phyloP scores from a whole-genome alignment of 2,329 filamentous ascomycete species.

The Epichloe scottii region DNA sequence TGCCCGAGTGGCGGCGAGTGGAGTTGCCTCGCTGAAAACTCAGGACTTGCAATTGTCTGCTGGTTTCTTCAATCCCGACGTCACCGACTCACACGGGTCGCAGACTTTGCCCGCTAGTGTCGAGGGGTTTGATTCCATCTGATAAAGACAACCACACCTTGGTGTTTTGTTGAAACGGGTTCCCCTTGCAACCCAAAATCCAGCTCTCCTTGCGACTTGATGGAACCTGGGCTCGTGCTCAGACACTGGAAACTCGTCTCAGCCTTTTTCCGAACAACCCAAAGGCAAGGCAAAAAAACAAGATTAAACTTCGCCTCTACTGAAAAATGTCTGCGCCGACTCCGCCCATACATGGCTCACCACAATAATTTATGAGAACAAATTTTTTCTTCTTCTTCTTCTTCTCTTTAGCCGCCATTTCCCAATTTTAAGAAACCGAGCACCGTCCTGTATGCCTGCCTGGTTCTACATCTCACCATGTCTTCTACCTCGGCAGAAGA shows the following conservation, averaged over 20 bases:
- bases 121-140: not conserved
- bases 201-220: not conserved
- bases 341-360: not conserved
- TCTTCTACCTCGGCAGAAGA: slow-evolving; percentile 5
- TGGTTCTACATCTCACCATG: slow-evolving; percentile 3
- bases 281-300: not conserved
- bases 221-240: not conserved
- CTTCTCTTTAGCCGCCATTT: not conserved
- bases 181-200: not conserved
- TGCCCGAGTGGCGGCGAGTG: not conserved
- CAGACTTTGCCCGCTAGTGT: not conserved
- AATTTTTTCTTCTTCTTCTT: no score
- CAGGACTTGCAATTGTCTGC: not conserved
- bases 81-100: not conserved
- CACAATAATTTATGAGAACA: not conserved
- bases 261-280: not conserved
- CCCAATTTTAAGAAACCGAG: not conserved
- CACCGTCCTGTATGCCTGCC: slow-evolving; percentile 2
- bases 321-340: slow-evolving; percentile 3
- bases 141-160: not conserved
- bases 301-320: not conserved
- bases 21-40: not conserved
- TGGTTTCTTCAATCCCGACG: not conserved
- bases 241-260: not conserved
- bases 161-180: not conserved